These are phyloP conservation scores for Stephanodiscus triporus DNA, from an alignment of 108 stramenopile genomes.

Conservation along the genomic window DNA sequence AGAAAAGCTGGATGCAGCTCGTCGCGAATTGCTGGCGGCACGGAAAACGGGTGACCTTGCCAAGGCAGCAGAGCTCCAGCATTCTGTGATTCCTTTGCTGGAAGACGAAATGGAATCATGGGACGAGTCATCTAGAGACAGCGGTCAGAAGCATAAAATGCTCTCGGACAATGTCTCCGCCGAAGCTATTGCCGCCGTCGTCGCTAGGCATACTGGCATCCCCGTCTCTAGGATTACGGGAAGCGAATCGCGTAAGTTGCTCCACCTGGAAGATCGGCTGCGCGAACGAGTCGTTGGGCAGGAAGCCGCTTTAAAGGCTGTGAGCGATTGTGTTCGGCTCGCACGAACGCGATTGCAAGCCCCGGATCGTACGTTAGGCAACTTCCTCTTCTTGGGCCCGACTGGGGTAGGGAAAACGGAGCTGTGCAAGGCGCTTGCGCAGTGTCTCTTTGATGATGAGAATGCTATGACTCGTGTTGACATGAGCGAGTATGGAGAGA, in stretches of 20 bases:
- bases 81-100: constrained; percentile 67
- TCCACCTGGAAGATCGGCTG: constrained; percentile 87
- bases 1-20: constrained; percentile 77
- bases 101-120: constrained; percentile 71
- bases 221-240: constrained; percentile 83
- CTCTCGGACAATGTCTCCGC: constrained; percentile 72
- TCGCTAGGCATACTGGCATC: constrained; percentile 80
- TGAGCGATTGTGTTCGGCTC: constrained; percentile 88
- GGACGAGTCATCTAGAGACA: constrained; percentile 14
- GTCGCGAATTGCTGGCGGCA: constrained; percentile 61
- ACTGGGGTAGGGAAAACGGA: constrained; percentile 92
- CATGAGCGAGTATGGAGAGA: constrained; percentile 91
- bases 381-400: constrained; percentile 86
- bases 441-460: constrained; percentile 89
- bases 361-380: constrained; percentile 85
- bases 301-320: constrained; percentile 83
- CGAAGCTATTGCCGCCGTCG: constrained; percentile 83
- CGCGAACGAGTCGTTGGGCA: constrained; percentile 89
- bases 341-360: constrained; percentile 87
- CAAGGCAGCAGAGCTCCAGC: constrained; percentile 59
- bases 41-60: constrained; percentile 69
- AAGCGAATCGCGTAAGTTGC: constrained; percentile 83
- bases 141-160: constrained; percentile 56
- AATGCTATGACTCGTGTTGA: constrained; percentile 93
- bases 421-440: constrained; percentile 89